Evolutionary conservation across 225 moss, liverwort and hornwort genomes (phyloP).

Genomic region (Ulota crispa): DNA sequence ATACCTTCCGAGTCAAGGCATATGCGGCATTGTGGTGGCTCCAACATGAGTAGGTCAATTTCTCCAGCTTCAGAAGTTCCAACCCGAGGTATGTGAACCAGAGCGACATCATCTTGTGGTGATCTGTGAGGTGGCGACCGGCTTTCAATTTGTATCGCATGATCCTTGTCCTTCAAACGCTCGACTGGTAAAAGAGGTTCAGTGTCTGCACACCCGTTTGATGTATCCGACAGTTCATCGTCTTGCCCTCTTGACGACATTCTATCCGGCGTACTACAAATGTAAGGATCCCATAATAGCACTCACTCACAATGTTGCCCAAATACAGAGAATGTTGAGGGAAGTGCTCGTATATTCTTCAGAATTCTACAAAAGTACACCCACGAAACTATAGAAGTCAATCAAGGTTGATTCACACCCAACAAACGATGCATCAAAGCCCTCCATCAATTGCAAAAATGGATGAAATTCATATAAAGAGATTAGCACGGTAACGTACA

Average conservation of each 20-base stretch:
- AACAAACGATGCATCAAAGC: background rate
- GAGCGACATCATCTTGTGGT: conserved; percentile 58
- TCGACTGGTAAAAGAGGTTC: conserved; percentile 39
- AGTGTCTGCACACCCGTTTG: conserved; percentile 33
- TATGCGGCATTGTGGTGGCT: conserved; percentile 83
- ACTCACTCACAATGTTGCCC: conserved; percentile 6
- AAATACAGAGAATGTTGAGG: background rate
- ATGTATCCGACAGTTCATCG: conserved; percentile 34
- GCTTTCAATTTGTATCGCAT: conserved; percentile 26
- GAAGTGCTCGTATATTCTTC: background rate
- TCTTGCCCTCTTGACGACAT: conserved; percentile 41
- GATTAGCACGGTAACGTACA: background rate
- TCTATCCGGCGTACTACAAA: conserved; percentile 7
- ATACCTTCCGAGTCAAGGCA: conserved; percentile 81
- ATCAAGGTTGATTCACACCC: background rate
- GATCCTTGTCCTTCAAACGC: conserved; percentile 23
- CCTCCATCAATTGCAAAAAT: background rate
- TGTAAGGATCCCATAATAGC: conserved; percentile 34
- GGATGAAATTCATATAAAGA: background rate
- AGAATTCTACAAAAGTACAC: conserved; percentile 16
- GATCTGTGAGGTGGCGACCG: conserved; percentile 15
- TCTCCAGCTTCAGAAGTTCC: conserved; percentile 47
- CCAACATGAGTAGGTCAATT: conserved; percentile 53
- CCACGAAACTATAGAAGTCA: background rate
- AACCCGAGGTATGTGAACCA: conserved; percentile 50